A percentile compares a stretch with the other conserved stretches of the same genome.
Conservation (phyloP, 345 rosid species). For the Arabis alpina region DNA sequence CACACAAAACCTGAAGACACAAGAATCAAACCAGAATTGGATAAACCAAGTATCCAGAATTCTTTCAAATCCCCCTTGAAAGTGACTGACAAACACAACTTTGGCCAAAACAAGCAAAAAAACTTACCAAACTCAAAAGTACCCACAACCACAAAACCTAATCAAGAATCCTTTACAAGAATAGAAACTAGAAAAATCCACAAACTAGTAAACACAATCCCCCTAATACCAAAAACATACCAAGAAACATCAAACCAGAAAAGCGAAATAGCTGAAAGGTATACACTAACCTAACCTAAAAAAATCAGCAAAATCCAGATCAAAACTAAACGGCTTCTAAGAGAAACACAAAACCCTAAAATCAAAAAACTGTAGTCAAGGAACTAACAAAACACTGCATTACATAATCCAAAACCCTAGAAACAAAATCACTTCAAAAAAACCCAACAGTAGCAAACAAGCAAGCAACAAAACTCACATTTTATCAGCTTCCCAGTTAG, state of each 20-base stretch:
- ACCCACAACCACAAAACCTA: conserved; percentile 28
- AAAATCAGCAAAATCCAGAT: conserved; percentile 18
- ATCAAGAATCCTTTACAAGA: conserved; percentile 21
- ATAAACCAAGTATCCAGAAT: conserved; percentile 29
- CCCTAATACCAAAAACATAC: conserved; percentile 9
- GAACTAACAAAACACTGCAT: conserved; percentile 30
- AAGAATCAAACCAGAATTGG: conserved; percentile 31
- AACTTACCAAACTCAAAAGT: conserved; percentile 15
- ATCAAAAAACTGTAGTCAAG: conserved; percentile 25
- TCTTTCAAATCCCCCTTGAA: conserved; percentile 24
- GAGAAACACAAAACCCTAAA: conserved; percentile 51
- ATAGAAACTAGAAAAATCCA: conserved; percentile 27
- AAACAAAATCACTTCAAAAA: conserved; percentile 40
- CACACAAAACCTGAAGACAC: conserved; percentile 23
- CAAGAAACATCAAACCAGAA: conserved; percentile 30
- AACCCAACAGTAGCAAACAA: conserved; percentile 32
- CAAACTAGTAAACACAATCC: conserved; percentile 21
- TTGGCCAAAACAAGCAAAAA: conserved; percentile 26
- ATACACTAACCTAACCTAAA: conserved; percentile 25
- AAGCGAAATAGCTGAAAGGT: neutral
- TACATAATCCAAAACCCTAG: conserved; percentile 35
- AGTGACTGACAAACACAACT: conserved; percentile 34
- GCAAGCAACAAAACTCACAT: conserved; percentile 58
- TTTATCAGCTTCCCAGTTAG: conserved; percentile 99
- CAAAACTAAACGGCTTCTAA: conserved; percentile 20